These are phyloP conservation scores for Malus hybrid DNA, from an alignment of 331 rosid genomes.

Conservation along the genomic window DNA sequence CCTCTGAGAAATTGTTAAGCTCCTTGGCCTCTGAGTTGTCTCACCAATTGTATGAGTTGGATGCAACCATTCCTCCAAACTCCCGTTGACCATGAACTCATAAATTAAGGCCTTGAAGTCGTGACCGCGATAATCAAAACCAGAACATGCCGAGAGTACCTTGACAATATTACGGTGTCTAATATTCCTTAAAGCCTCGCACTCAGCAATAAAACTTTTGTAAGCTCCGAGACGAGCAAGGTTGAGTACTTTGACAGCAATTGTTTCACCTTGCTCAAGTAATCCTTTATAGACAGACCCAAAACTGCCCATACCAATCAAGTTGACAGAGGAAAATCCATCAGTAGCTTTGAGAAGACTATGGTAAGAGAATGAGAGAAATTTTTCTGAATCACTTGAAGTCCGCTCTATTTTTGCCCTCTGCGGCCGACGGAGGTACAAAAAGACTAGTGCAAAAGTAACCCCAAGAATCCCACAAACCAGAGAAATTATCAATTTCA, in stretches of 20 bases:
- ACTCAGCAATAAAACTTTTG: no score
- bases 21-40: not conserved
- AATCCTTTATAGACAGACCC: not conserved
- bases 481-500: not conserved
- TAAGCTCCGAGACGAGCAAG: no score
- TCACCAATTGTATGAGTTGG: not conserved
- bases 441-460: not conserved
- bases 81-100: not conserved
- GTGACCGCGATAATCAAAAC: no score
- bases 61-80: slow-evolving; percentile 2
- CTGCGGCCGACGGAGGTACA: not conserved
- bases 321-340: slow-evolving; percentile 5
- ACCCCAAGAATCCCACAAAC: not conserved
- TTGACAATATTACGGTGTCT: no score
- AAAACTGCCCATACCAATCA: slow-evolving; percentile 5
- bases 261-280: no score
- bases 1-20: not conserved
- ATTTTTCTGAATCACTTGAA: not conserved
- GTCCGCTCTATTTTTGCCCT: not conserved
- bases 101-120: no score
- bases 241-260: no score
- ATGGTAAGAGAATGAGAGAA: not conserved
- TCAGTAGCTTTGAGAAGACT: slow-evolving; percentile 8
- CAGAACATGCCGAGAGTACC: no score
- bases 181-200: no score